Base-by-base conservation (phyloP, 2,329 filamentous ascomycete genomes). In the Alternaria conjuncta region DNA sequence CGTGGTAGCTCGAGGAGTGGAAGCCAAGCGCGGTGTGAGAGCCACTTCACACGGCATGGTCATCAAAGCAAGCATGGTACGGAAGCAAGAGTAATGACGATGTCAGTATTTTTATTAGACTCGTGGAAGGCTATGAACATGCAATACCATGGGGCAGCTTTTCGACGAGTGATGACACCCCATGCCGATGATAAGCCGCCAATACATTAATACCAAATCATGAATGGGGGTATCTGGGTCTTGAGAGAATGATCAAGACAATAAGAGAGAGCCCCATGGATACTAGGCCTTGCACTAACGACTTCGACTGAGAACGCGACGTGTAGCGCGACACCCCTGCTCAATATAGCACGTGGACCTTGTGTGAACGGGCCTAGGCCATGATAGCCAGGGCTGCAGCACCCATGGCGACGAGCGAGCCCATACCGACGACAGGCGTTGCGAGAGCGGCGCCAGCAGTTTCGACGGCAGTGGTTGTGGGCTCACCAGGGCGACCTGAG, bases 321-420 rank as follows among this genome's bases (percentile, higher is more conserved):
- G 41, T 41, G 32, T 55, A 57, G 21, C 18, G 18, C 26, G 20
- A 50, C 13, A 53, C 23, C 13, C 47, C 61, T 49, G 21, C 44
- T 55, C 58, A 9, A 43, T 43, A 28, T 30, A 30, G 36, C 28
- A 46, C 21, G 43, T n/a, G 2, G 36, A 55, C 28, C 20, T 21
- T 30, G 44, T 56, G 23, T 47, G 21, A 21, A 25, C 44, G n/a
- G 15, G 51, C 51, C 64, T 65, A 75, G 67, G 63, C 68, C 26
- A 72, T 50, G 47, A 64, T 61, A 60, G 64, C 69, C 55, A 75
- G 60, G 44, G 64, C 69, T 49, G 61, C 67, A 63, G 70, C 69
- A 49, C 71, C 72, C 26, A 63, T 71, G 57, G 58, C 71, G 30
- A 75, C 45, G 20, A 76, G 51, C 30, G 68, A 69, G 32, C 71